These are phyloP conservation scores for Monosporascus sp. DNA, from an alignment of 2,329 filamentous ascomycete genomes.

Conservation along the genomic window DNA sequence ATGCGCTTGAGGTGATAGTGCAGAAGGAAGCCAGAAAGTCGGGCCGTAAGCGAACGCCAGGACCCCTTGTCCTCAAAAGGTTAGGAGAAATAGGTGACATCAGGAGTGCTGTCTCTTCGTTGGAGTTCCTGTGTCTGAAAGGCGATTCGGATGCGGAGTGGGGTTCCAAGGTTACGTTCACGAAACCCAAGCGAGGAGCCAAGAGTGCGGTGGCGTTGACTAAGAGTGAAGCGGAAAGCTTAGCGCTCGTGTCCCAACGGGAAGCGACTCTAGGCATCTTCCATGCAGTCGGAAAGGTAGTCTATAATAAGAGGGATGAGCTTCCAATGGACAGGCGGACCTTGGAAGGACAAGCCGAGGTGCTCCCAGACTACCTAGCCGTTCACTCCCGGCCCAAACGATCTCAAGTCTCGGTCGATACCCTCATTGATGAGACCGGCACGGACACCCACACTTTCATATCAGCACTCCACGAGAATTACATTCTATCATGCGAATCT, in stretches of 20 bases:
- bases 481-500: conserved; percentile 72
- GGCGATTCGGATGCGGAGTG: conserved; percentile 69
- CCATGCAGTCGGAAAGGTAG: conserved; percentile 90
- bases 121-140: conserved; percentile 88
- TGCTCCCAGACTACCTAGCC: conserved; percentile 53
- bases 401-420: conserved; percentile 64
- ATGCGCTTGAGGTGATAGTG: conserved; percentile 76
- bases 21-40: conserved; percentile 80
- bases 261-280: conserved; percentile 92
- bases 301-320: conserved; percentile 87
- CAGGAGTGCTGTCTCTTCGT: conserved; percentile 81
- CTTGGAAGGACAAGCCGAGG: conserved; percentile 39
- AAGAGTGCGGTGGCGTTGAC: conserved; percentile 60
- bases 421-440: conserved; percentile 85
- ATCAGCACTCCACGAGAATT: conserved; percentile 90
- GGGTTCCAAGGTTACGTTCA: conserved; percentile 68
- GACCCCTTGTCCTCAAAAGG: conserved; percentile 69
- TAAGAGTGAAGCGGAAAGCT: conserved; percentile 68
- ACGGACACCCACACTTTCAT: conserved; percentile 90
- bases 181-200: conserved; percentile 58
- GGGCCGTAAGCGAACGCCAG: conserved; percentile 68
- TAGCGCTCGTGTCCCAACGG: conserved; percentile 77
- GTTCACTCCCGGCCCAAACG: conserved; percentile 53
- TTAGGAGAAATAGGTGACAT: conserved; percentile 88
- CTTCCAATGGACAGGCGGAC: conserved; percentile 29